These are phyloP conservation scores for Mimosa bimucronata DNA, from an alignment of 306 rosid genomes.

Conservation along the genomic window DNA sequence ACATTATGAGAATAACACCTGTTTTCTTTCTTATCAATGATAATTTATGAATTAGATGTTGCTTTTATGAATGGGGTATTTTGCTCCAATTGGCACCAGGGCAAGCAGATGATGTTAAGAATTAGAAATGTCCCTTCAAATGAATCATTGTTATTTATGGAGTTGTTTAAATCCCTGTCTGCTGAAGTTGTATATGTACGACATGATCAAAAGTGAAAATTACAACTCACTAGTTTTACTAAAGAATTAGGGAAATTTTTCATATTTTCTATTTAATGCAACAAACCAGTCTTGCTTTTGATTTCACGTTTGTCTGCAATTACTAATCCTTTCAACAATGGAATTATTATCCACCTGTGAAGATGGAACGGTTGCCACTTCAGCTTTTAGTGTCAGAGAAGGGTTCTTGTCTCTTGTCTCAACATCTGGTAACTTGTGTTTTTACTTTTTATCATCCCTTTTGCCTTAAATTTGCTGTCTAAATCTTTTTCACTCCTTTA, in stretches of 20 bases:
- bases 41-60: not conserved
- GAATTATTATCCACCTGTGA: too few relatives aligned
- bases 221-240: not conserved
- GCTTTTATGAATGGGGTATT: not conserved
- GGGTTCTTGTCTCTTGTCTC: too few relatives aligned
- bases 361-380: too few relatives aligned
- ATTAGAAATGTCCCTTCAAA: not conserved
- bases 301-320: not conserved
- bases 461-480: too few relatives aligned
- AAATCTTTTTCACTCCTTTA: too few relatives aligned
- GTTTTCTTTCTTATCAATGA: constrained; percentile 35
- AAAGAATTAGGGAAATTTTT: not conserved
- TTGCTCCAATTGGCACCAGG: not conserved
- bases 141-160: not conserved
- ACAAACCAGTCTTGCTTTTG: not conserved
- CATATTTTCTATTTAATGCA: not conserved
- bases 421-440: too few relatives aligned
- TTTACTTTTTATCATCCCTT: too few relatives aligned
- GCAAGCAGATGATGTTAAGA: not conserved
- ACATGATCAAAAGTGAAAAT: constrained; percentile 1
- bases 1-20: constrained; percentile 22
- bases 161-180: not conserved
- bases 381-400: too few relatives aligned
- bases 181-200: not conserved
- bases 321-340: too few relatives aligned